Percentiles rank a stretch among this genome's conserved stretches.
Evolutionary conservation across 345 rosid genomes (phyloP).

Genomic region (Camelina neglecta): DNA sequence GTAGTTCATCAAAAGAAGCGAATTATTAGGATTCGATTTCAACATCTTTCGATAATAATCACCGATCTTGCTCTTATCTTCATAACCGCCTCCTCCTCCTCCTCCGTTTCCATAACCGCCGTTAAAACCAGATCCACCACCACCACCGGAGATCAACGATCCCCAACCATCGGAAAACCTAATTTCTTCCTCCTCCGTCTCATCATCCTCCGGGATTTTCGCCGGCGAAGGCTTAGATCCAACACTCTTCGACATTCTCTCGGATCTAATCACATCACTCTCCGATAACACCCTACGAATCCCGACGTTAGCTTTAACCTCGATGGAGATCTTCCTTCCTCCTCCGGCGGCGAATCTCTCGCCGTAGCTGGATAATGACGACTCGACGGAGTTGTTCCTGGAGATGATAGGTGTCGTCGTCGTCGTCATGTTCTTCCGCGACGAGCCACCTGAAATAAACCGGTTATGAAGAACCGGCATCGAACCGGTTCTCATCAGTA

Average conservation of each 20-base stretch:
- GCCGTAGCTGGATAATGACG: constrained; percentile 47
- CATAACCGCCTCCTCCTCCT: constrained; percentile 38
- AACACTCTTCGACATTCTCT: constrained; percentile 30
- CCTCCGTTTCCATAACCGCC: constrained; percentile 36
- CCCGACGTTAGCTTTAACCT: constrained; percentile 42
- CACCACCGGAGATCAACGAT: constrained; percentile 42
- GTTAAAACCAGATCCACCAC: constrained; percentile 45
- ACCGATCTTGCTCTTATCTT: constrained; percentile 56
- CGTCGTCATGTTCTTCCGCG: constrained; percentile 21
- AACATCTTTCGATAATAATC: constrained; percentile 69
- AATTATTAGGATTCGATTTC: constrained; percentile 64
- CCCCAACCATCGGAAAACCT: constrained; percentile 40
- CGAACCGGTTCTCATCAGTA: constrained; percentile 64
- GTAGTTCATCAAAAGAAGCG: constrained; percentile 77
- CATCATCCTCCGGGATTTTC: constrained; percentile 60
- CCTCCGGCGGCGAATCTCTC: constrained; percentile 47
- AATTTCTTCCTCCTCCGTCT: constrained; percentile 26
- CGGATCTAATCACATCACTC: constrained; percentile 52
- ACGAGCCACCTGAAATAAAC: constrained; percentile 42
- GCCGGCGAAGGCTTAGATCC: constrained; percentile 50
- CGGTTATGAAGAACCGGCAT: constrained; percentile 45
- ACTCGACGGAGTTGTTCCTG: constrained; percentile 50
- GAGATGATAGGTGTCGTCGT: constrained; percentile 47
- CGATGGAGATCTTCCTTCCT: constrained; percentile 49
- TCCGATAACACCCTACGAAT: constrained; percentile 63